Evolutionary conservation across 2,329 filamentous ascomycete genomes (phyloP).

Genomic region (Colletotrichum limetticola): DNA sequence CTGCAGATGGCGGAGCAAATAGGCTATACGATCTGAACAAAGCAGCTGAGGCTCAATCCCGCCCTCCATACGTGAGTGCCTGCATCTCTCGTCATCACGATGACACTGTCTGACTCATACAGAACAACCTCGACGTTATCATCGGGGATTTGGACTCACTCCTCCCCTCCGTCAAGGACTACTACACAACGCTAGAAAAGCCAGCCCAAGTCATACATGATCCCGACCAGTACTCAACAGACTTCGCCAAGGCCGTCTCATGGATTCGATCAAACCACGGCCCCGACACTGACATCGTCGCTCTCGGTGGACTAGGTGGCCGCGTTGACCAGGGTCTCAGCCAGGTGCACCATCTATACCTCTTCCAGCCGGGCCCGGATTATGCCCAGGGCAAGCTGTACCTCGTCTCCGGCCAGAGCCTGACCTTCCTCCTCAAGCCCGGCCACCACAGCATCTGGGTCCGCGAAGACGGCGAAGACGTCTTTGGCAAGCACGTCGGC

Average conservation of each 20-base stretch:
- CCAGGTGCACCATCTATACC: conserved; percentile 85
- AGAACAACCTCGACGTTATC: conserved; percentile 76
- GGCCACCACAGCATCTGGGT: conserved; percentile 77
- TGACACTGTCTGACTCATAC: not conserved
- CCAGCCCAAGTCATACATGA: conserved; percentile 74
- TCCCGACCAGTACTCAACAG: conserved; percentile 86
- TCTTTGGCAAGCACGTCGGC: conserved; percentile 83
- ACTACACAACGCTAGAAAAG: conserved; percentile 68
- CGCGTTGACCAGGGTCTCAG: conserved; percentile 93
- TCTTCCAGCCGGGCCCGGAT: conserved; percentile 63
- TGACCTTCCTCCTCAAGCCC: conserved; percentile 82
- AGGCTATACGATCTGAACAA: conserved; percentile 63
- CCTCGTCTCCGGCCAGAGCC: conserved; percentile 81
- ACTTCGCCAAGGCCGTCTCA: conserved; percentile 85
- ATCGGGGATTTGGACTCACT: conserved; percentile 95
- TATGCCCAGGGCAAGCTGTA: conserved; percentile 72
- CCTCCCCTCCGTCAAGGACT: conserved; percentile 66
- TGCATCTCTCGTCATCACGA: not conserved
- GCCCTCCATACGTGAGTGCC: conserved; percentile 11
- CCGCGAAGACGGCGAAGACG: conserved; percentile 57
- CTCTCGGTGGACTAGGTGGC: conserved; percentile 86
- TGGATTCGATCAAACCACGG: conserved; percentile 60
- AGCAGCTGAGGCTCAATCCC: not conserved
- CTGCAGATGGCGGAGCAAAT: conserved; percentile 93
- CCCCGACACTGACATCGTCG: conserved; percentile 71